Percentiles rank a stretch among this genome's conserved stretches.
Conservation (phyloP, 2,329 filamentous ascomycete genomes). For the Penicillium sp. region DNA sequence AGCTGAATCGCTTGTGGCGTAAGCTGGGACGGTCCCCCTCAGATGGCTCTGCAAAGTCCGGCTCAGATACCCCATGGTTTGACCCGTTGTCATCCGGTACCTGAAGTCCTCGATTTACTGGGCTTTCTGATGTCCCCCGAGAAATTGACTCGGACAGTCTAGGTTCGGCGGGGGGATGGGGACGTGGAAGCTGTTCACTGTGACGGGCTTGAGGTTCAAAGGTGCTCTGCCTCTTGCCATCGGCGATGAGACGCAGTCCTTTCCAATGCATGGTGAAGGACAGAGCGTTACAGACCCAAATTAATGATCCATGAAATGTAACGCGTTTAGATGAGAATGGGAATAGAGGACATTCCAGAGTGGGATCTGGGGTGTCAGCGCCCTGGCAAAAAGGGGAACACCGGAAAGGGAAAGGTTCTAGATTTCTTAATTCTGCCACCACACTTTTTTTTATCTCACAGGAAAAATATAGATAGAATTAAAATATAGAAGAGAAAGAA, state of each 20-base stretch:
- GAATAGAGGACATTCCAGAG: constrained; percentile 21
- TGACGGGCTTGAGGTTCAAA: constrained; percentile 33
- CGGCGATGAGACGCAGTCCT: constrained; percentile 37
- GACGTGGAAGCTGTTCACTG: constrained; percentile 40
- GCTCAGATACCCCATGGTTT: constrained; percentile 14
- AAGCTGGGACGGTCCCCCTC: constrained; percentile 24
- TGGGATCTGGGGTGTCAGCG: constrained; percentile 25
- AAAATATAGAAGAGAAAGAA: neutral
- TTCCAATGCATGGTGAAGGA: constrained; percentile 41
- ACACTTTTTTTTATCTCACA: neutral
- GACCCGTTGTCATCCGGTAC: constrained; percentile 13
- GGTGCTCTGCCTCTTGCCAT: constrained; percentile 37
- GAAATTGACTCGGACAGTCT: constrained; percentile 38
- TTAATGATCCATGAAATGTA: constrained; percentile 6
- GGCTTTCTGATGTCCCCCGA: constrained; percentile 21
- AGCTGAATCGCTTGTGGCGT: constrained; percentile 54
- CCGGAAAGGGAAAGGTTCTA: constrained; percentile 18
- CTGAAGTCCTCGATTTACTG: constrained; percentile 13
- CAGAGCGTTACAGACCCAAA: constrained; percentile 4
- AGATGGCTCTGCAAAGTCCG: constrained; percentile 18
- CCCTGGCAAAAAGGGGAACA: constrained; percentile 26
- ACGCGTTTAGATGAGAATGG: neutral
- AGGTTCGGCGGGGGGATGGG: constrained; percentile 30
- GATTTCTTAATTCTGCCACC: constrained; percentile 5
- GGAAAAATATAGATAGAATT: neutral